Evolutionary conservation across 78 protist species (phyloP).

Genomic region (Planoprotostelium fungivorum): DNA sequence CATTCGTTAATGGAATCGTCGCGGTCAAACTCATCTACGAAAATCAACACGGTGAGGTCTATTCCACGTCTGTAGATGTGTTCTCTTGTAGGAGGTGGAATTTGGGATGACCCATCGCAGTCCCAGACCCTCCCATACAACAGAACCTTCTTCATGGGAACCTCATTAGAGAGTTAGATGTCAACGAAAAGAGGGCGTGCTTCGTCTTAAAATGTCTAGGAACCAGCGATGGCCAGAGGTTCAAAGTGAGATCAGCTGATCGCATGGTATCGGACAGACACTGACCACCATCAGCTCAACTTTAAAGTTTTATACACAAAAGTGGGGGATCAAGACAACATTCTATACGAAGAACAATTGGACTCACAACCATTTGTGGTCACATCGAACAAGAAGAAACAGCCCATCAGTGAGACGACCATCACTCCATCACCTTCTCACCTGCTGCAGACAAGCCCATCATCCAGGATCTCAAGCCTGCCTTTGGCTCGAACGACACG

Average conservation of each 20-base stretch:
- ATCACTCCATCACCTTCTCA: background rate
- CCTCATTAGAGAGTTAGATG: background rate
- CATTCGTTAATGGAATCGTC: background rate
- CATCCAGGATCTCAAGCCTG: background rate
- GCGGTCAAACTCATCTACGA: background rate
- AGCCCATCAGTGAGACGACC: background rate
- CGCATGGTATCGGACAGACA: no score
- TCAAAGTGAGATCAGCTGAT: background rate
- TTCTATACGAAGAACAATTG: background rate
- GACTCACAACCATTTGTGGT: background rate
- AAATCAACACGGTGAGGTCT: background rate
- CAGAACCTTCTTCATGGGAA: background rate
- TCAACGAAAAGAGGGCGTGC: background rate
- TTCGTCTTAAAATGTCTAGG: background rate
- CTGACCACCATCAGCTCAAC: no score
- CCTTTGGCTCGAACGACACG: background rate
- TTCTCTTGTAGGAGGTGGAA: background rate
- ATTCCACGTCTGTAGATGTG: no score
- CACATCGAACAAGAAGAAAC: background rate
- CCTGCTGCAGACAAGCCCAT: background rate
- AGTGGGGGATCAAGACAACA: background rate
- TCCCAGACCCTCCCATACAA: background rate
- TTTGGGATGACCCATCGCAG: background rate
- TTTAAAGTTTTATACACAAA: background rate
- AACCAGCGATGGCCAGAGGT: background rate